Percentiles rank a stretch among this genome's conserved stretches.
Conservation (phyloP, 2,329 filamentous ascomycete species). For the Neopestalotiopsis clavispora region DNA sequence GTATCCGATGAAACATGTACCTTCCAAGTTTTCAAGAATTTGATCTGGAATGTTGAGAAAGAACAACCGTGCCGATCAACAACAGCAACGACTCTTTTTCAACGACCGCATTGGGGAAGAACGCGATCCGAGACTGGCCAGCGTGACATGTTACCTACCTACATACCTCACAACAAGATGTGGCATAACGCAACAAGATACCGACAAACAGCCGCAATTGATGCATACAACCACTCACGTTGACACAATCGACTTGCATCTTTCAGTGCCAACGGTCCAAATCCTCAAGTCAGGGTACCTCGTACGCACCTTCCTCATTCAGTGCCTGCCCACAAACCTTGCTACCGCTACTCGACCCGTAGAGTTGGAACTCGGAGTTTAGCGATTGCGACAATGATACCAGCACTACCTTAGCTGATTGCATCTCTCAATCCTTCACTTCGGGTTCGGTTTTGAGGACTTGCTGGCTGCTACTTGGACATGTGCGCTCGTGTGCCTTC, state of each 20-base stretch:
- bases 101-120: neutral
- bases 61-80: neutral
- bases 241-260: neutral
- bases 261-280: too few species aligned
- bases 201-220: neutral
- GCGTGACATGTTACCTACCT: neutral
- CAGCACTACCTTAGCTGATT: neutral
- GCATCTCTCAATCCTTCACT: neutral
- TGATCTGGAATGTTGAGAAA: neutral
- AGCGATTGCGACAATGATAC: conserved; percentile 1
- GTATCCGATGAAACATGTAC: too few species aligned
- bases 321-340: neutral
- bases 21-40: neutral
- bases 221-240: neutral
- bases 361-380: conserved; percentile 6
- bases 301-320: conserved; percentile 1
- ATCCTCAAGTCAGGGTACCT: neutral
- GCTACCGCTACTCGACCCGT: neutral
- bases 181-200: neutral
- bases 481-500: too few species aligned
- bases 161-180: neutral
- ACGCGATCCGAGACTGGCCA: neutral
- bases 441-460: neutral
- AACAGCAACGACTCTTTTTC: neutral
- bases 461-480: neutral